A percentile compares a stretch with the other conserved stretches of the same genome.
Evolutionary conservation across 805 yeast genomes (phyloP).

Genomic region (Yarrowia deformans): DNA sequence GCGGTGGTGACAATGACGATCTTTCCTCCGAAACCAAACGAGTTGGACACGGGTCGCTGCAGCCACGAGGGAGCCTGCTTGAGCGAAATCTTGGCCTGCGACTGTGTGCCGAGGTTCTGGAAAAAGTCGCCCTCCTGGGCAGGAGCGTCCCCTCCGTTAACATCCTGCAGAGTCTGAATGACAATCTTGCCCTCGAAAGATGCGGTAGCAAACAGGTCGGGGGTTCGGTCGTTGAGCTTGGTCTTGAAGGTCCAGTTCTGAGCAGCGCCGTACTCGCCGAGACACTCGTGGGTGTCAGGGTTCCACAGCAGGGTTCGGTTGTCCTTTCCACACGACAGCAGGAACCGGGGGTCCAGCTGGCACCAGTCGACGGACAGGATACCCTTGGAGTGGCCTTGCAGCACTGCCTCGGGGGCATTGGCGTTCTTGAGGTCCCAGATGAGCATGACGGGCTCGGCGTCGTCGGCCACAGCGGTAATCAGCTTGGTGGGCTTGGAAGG

Average conservation of each 20-base stretch:
- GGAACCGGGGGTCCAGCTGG: conserved; percentile 72
- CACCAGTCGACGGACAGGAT: conserved; percentile 95
- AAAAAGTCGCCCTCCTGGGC: conserved; percentile 72
- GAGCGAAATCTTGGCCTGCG: conserved; percentile 60
- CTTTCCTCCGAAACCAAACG: conserved; percentile 95
- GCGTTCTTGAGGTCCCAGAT: conserved; percentile 96
- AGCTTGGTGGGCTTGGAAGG: conserved; percentile 86
- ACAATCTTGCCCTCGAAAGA: conserved; percentile 84
- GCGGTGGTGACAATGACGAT: conserved; percentile 63
- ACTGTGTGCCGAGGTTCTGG: conserved; percentile 66
- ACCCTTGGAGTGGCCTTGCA: conserved; percentile 86
- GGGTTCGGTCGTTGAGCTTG: conserved; percentile 83
- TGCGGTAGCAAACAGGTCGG: conserved; percentile 71
- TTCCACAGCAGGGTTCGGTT: conserved; percentile 90
- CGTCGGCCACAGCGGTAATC: conserved; percentile 86
- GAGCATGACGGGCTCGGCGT: conserved; percentile 76
- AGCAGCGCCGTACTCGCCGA: conserved; percentile 89
- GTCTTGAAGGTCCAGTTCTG: conserved; percentile 95
- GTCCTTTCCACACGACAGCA: conserved; percentile 92
- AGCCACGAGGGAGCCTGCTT: conserved; percentile 93
- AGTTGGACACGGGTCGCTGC: conserved; percentile 71
- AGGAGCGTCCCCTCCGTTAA: conserved; percentile 56
- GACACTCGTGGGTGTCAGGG: conserved; percentile 71
- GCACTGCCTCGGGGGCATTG: conserved; percentile 80
- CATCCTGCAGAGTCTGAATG: conserved; percentile 88